Base-by-base conservation (phyloP, 192 early-diverging fungal species). In the Backusella circina region DNA sequence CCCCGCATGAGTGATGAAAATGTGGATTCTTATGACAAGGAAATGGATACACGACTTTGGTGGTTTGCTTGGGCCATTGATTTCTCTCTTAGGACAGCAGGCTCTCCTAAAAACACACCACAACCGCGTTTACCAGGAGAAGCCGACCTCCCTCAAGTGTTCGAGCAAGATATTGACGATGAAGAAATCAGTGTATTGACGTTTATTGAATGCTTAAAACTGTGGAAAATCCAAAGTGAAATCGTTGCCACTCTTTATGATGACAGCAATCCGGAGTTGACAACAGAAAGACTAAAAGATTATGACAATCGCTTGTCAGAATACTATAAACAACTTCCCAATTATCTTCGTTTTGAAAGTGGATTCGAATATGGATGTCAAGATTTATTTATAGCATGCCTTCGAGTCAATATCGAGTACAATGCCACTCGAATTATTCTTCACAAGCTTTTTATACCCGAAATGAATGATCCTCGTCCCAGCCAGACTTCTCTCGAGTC, bases 21-120 rank as follows among this genome's bases (percentile, higher is more conserved):
- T 65, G 72, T 75, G 16, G 72, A 70, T 36, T 67, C 74, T 26
- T 82, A 72, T 54, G 51, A 72, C 35, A 67, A 76, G 38, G 81
- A 82, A 73, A 71, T 82, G 65, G 81, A 82, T 39, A 79, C 77
- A 36, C 66, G 81, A 39, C 75, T 82, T 36, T 82, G 81, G 81
- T 82, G 81, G 81, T 79, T 36, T 74, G 75, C 72, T 28, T 82
- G 81, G 81, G 33, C 77, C 16, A 65, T 76, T 37, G 77, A 79
- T 51, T 74, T 82, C 35, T 79, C 73, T 23, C 65, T 76, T 18
- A 70, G 75, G 18, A 71, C 77, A 16, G 69, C 74, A 28, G 81
- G 81, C 39, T 67, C 32, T 37, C 71, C 67, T 7, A 72, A 72
- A n/a, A 76, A 71, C 70, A 61, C 70, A 3, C 73, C 77, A 5